phyloP scores from a whole-genome alignment of 139 green algal genomes.

The Picochlorum sp. region DNA sequence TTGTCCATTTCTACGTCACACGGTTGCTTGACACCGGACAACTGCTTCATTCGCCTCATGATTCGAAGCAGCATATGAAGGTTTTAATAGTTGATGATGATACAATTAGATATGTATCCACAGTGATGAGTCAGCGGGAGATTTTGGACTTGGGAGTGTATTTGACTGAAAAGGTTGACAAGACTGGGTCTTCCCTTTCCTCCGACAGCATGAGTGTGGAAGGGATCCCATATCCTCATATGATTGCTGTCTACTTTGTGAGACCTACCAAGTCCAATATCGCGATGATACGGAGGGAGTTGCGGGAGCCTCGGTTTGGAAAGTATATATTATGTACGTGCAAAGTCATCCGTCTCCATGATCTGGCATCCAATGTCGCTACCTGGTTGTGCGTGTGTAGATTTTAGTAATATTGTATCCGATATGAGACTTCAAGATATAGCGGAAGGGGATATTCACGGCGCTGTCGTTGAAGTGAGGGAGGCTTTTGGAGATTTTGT shows the following conservation, averaged over 20 bases:
- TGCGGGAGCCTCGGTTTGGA: slow-evolving; percentile 76
- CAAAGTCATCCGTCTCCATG: neutral
- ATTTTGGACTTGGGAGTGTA: slow-evolving; percentile 86
- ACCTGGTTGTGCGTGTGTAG: slow-evolving; percentile 20
- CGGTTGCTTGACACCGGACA: no score
- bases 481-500: slow-evolving; percentile 88
- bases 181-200: neutral
- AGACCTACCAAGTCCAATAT: slow-evolving; percentile 84
- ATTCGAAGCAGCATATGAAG: slow-evolving; percentile 60
- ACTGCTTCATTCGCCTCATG: no score
- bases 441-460: slow-evolving; percentile 75
- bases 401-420: slow-evolving; percentile 83
- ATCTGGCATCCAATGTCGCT: neutral
- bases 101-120: slow-evolving; percentile 69
- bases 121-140: slow-evolving; percentile 80
- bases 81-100: slow-evolving; percentile 85
- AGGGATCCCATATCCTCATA: slow-evolving; percentile 58
- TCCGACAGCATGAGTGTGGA: neutral
- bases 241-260: slow-evolving; percentile 88
- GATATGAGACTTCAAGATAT: slow-evolving; percentile 88
- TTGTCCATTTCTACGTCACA: no score
- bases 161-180: slow-evolving; percentile 79
- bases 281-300: slow-evolving; percentile 65
- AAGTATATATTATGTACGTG: slow-evolving; percentile 81
- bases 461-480: slow-evolving; percentile 75